These are phyloP conservation scores for Xerocomus cyaneibrunnescens DNA, from an alignment of 1,284 basidiomycete genomes.

Conservation along the genomic window DNA sequence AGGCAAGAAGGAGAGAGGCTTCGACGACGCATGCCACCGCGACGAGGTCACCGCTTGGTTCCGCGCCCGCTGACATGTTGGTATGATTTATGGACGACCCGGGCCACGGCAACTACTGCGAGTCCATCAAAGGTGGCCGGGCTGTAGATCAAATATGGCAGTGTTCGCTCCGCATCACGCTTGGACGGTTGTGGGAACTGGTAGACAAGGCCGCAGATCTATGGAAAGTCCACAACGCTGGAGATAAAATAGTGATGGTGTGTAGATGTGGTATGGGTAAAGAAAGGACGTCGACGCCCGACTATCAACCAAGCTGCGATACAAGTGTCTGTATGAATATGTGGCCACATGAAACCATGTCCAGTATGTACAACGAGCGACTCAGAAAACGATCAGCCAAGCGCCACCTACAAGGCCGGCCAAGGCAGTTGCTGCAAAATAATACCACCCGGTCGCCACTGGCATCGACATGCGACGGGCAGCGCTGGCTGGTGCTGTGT, in stretches of 20 bases:
- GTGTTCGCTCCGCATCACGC: not conserved
- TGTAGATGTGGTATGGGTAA: slow-evolving; percentile 16
- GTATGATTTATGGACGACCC: not conserved
- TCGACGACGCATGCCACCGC: slow-evolving; percentile 64
- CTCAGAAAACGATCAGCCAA: slow-evolving; percentile 34
- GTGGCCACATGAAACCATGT: slow-evolving; percentile 9
- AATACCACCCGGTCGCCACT: slow-evolving; percentile 33
- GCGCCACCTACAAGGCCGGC: slow-evolving; percentile 35
- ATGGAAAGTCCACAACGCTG: slow-evolving; percentile 14
- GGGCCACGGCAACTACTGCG: not conserved
- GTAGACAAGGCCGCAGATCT: slow-evolving; percentile 8
- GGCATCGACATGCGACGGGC: slow-evolving; percentile 22
- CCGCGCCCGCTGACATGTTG: slow-evolving; percentile 24
- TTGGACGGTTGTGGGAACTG: slow-evolving; percentile 2
- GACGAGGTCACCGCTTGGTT: slow-evolving; percentile 34
- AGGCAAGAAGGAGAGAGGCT: slow-evolving; percentile 54
- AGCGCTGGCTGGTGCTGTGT: slow-evolving; percentile 35
- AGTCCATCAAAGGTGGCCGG: slow-evolving; percentile 1
- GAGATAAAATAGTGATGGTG: slow-evolving; percentile 15
- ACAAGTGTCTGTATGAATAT: slow-evolving; percentile 2
- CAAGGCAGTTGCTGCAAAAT: slow-evolving; percentile 28
- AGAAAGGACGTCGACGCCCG: not conserved
- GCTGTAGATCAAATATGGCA: not conserved
- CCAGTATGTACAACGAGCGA: slow-evolving; percentile 2
- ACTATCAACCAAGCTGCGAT: not conserved